These are phyloP conservation scores for Penicillium sp. DNA, from an alignment of 2,329 filamentous ascomycete species.

Conservation along the genomic window DNA sequence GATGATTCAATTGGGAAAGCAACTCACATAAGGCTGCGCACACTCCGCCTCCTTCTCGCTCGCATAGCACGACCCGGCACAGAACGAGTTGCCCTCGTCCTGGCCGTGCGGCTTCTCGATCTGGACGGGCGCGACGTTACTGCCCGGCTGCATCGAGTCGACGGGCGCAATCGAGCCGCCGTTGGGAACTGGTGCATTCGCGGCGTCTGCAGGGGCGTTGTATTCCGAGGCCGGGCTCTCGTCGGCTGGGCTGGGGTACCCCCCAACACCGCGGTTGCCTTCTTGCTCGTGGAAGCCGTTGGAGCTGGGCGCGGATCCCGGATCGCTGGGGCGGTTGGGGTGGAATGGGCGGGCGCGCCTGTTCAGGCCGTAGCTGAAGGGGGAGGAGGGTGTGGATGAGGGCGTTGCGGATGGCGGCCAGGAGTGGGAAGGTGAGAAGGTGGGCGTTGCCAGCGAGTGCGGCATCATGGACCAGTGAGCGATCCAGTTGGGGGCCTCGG, in stretches of 20 bases:
- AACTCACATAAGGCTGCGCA: conserved; percentile 13
- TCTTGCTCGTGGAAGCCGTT: too few relatives aligned
- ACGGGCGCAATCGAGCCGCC: conserved; percentile 4
- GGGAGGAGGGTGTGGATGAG: too few relatives aligned
- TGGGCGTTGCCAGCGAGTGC: too few relatives aligned
- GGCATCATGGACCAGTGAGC: too few relatives aligned
- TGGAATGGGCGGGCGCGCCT: too few relatives aligned
- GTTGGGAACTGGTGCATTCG: neutral
- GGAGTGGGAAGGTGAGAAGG: too few relatives aligned
- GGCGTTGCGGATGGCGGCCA: too few relatives aligned
- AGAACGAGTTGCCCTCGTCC: conserved; percentile 15
- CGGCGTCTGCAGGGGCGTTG: neutral
- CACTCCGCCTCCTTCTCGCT: conserved; percentile 8
- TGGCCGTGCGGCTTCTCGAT: conserved; percentile 1
- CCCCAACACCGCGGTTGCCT: too few relatives aligned
- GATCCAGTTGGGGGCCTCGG: neutral
- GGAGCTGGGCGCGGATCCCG: too few relatives aligned
- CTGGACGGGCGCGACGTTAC: conserved; percentile 4
- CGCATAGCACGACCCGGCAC: conserved; percentile 7
- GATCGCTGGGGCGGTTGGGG: too few relatives aligned
- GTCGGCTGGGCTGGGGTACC: neutral
- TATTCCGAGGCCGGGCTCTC: neutral
- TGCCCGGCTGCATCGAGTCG: conserved; percentile 1
- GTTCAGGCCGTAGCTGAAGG: too few relatives aligned
- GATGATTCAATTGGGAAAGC: neutral